Evolutionary conservation across 768 basidiomycete genomes (phyloP), one percentile per base, ranked within the genome.

Genomic region (Pilatotrama ljubarskyi): DNA sequence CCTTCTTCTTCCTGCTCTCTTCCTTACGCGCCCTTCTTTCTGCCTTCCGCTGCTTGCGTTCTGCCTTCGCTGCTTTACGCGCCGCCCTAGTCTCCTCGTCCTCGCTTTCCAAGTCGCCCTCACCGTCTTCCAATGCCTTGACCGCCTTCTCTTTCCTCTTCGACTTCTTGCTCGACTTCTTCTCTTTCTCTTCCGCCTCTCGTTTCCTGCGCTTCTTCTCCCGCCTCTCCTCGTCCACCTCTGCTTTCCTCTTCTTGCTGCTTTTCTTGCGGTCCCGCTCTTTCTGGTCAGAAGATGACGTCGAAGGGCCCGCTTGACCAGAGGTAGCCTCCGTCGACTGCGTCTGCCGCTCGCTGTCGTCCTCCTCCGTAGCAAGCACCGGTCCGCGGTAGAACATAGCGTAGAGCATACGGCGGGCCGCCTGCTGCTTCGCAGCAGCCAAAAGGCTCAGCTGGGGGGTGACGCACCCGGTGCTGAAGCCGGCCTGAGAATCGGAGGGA

Each of bases 331-430:
- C 26, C 6, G 20, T 3, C 20, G 48, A 46, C 36, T 20, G 7
- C 32, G 38, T 11, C 14, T 32, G 24, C 36, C 6, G 29, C 18
- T 44, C 47, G 18, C 48, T 44, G 17, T 48, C 51, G 35, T 53
- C 49, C 35, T 72, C 66, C 10, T 65, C 65, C 22, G 82, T 82
- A 1, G 82, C 82, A 17, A 92, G 72, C 35, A 88, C 75, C 18
- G 90, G 85, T 0, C 93, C 95, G 22, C 87, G 83, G 68, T 88
- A 90, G 72, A 97, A 96, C 58, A 80, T 79, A 4, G 91, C 79
- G 70, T 97, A 98, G 3, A 98, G 79, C 18, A 78, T 80, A 11
- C 83, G 79, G 61, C 82, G 84, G 0, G 93, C 95, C 10, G 90
- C 85, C 64, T 93, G 89, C 44, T 88, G 80, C 72, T 92, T 93